Base-by-base conservation (phyloP, 106 monocot species). In the Iris macrosiphon region DNA sequence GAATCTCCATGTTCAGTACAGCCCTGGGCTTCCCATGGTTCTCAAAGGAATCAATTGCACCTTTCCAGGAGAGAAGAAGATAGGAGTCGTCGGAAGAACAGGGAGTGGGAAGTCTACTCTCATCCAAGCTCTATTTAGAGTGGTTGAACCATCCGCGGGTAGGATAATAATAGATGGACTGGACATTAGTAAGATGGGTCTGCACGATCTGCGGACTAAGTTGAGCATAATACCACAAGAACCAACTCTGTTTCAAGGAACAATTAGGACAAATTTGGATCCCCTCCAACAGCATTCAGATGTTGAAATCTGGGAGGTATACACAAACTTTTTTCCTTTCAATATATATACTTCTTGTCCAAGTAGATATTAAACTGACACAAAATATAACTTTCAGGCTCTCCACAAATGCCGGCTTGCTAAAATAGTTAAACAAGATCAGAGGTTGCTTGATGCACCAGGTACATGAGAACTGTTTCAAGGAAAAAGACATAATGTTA, bases 91-190 rank as follows among this genome's bases (percentile, higher is more conserved):
- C 3, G 94, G 94, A 19, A 63, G 94, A 13, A 89, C 94, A 19
- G 88, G 94, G n/a, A 85, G 94, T 56, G 94, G 94, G 31, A 94
- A 94, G 43, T 85, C 89, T n/a, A 94, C 94, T n/a, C 80, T 94
- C 1, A 81, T 89, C 31, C 88, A 89, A 44, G 79, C 85, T 40
- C 55, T 94, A 30, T 94, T 94, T 60, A 69, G 94, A 29, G 60
- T 94, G 7, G 80, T 94, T 21, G 94, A 94, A 44, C 94, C 94
- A 34, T 66, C 67, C 14, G 25, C n/a, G 39, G 94, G 94, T 18
- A 66, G 73, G 40, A 89, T 94, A 59, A 7, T 79, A 9, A 85
- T 94, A 21, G 94, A 94, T 51, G 81, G 67, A 29, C 13, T 65
- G 13, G 81, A 94, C 39, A 89, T 94, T 46, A 60, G 52, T 9